These are phyloP conservation scores for Linnemannia zychae DNA, from an alignment of 192 early-diverging fungal genomes.

Conservation along the genomic window DNA sequence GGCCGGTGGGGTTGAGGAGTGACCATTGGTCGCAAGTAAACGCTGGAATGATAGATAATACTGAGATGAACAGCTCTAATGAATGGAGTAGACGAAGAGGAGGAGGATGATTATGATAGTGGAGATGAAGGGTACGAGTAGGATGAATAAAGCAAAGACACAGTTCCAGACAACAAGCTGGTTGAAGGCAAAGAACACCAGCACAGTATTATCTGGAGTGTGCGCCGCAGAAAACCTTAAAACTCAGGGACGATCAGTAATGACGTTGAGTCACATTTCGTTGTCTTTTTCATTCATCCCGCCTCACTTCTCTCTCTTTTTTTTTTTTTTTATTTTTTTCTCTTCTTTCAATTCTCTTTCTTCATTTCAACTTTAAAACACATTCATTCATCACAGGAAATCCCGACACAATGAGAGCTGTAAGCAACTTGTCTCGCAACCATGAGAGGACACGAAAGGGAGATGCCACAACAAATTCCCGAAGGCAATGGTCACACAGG, in stretches of 20 bases:
- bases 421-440: neutral
- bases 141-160: neutral
- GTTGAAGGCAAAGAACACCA: no score
- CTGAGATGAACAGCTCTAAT: no score
- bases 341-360: neutral
- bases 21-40: no score
- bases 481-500: no score
- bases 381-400: neutral
- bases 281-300: neutral
- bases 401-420: slow-evolving; percentile 29
- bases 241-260: neutral
- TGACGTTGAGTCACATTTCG: neutral
- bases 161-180: neutral
- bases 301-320: neutral
- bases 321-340: neutral
- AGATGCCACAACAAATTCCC: no score
- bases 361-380: neutral
- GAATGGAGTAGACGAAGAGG: no score
- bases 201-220: no score
- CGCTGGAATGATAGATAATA: no score
- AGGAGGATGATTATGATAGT: no score
- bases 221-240: neutral
- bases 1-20: no score
- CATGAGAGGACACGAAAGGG: no score
- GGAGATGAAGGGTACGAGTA: no score